Percentiles rank a stretch among this genome's conserved stretches.
These are phyloP conservation scores for Pontederia paniculata DNA, from an alignment of 176 grass and related monocot species.

Conservation along the genomic window DNA sequence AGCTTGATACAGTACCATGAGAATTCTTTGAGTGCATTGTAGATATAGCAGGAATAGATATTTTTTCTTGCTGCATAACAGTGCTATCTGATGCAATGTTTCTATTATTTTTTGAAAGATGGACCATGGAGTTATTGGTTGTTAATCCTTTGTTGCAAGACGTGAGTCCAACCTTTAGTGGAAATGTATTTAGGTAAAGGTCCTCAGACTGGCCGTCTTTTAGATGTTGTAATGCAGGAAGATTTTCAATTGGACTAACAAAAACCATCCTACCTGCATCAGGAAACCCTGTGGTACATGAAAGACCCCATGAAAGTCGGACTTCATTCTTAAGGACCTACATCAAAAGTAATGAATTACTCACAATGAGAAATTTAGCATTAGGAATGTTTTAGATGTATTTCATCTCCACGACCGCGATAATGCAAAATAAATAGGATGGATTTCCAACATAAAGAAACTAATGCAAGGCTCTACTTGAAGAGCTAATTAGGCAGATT, in stretches of 20 bases:
- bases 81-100: constrained; percentile 34
- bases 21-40: constrained; percentile 24
- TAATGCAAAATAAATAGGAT: not conserved
- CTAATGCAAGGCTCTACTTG: not conserved
- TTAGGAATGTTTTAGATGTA: not conserved
- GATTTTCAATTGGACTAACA: constrained; percentile 31
- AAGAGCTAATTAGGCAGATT: not conserved
- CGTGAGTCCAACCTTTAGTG: constrained; percentile 24
- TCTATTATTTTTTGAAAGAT: constrained; percentile 16
- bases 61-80: constrained; percentile 12
- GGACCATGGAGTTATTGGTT: not conserved
- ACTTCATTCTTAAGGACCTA: constrained; percentile 72
- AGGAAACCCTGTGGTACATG: constrained; percentile 54
- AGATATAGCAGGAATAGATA: constrained; percentile 1
- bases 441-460: not conserved
- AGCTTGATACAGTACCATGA: constrained; percentile 19
- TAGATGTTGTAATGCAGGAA: constrained; percentile 22
- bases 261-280: constrained; percentile 37
- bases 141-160: not conserved
- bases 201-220: constrained; percentile 37
- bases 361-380: constrained; percentile 7
- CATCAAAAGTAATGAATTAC: constrained; percentile 9
- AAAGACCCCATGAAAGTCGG: constrained; percentile 78
- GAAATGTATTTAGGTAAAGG: constrained; percentile 51
- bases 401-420: no score